Conservation (phyloP, 2,329 filamentous ascomycete genomes). For the Scytalidium sp. region DNA sequence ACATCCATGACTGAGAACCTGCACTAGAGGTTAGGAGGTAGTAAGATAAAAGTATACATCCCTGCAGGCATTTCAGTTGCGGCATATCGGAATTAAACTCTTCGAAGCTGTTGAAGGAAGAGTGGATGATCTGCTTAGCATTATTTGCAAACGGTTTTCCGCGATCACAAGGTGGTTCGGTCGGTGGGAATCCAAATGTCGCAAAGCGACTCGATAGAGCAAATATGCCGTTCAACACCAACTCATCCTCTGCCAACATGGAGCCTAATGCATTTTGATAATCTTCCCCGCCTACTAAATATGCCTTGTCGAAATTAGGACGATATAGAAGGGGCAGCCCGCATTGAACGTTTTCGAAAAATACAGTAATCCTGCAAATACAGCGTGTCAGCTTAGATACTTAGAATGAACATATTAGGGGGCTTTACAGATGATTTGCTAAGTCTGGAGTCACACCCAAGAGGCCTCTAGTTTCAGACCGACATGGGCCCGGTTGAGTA, state of each 20-base stretch:
- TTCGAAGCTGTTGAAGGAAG: background rate
- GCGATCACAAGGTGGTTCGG: background rate
- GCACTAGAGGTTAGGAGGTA: background rate
- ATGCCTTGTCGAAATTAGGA: background rate
- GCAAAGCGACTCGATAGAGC: background rate
- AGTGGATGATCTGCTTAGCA: background rate
- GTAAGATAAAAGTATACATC: conserved; percentile 5
- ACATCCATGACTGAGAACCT: background rate
- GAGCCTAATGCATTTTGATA: too few species aligned
- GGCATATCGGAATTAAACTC: background rate
- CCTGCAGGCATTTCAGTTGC: conserved; percentile 3
- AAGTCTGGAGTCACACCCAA: background rate
- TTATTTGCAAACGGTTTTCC: background rate
- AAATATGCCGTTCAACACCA: background rate
- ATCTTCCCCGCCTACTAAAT: background rate
- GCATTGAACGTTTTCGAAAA: background rate
- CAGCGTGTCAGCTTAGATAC: too few species aligned
- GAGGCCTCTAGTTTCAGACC: background rate
- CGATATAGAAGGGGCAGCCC: background rate
- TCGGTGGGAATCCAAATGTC: background rate
- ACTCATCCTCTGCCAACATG: background rate
- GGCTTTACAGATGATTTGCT: background rate
- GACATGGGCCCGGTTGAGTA: background rate
- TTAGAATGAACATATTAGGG: too few species aligned
- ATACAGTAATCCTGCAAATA: background rate